Evolutionary conservation across 805 yeast genomes (phyloP), one percentile per base, ranked within the genome.

Genomic region (Helenozyma baotianmanensis): DNA sequence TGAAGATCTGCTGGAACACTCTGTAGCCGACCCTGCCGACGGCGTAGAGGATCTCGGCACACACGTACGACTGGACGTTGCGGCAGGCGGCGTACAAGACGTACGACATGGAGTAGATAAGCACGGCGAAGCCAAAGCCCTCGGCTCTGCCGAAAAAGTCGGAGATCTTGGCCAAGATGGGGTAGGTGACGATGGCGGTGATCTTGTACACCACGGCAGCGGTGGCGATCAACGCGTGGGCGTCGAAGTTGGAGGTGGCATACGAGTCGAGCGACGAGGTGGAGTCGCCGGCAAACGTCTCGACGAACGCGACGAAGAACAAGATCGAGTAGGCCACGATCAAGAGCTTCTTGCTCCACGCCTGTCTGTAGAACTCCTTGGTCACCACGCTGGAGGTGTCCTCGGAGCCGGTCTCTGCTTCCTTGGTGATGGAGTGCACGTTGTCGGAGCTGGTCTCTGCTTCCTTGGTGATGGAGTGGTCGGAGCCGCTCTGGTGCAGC

Each of bases 141-240:
- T 53, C 51, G n/a, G 64, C 58, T 39, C 70, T 57, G 3, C 70
- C 68, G 23, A 62, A 50, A 21, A 62, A 53, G 39, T 67, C 70
- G 2, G 70, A 54, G 17, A 65, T 29, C 43, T 64, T 67, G 21
- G 70, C 70, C 45, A 67, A 41, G 14, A 64, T 44, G 4, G 71
- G 64, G 32, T 60, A 55, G 3, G 59, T 50, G 9, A 63, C 62
- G 14, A 70, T 60, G 27, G 56, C 52, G 25, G 65, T 52, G 32
- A 68, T 57, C n/a, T 60, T 51, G 14, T 58, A 60, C 4, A 68
- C 68, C 21, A 68, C 64, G 15, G 55, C 51, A 8, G 64, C 48
- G 9, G 68, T 62, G 1, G 72, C 51, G 12, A 67, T 38, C 50
- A 67, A 50, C 1, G 72, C 60, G 37, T 64, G 70, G 19, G 54